Evolutionary conservation across 2,329 filamentous ascomycete genomes (phyloP), one percentile per base, ranked within the genome.

Genomic region (Uncinocarpus reesii): DNA sequence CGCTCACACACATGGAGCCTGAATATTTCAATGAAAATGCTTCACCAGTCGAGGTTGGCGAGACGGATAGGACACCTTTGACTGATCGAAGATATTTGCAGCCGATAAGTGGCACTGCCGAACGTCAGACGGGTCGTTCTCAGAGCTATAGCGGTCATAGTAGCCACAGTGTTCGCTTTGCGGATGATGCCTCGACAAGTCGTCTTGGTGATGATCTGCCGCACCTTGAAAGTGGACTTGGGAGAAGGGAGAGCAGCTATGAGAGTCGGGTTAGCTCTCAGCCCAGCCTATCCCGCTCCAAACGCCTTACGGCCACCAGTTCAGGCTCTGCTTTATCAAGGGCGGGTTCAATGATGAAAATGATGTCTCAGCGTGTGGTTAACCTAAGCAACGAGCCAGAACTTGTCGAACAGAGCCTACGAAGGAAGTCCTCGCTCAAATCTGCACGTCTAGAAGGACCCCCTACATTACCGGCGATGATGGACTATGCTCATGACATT

Each of bases 291-390:
- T 43, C 32, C 23, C 42, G 32, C 23, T 64, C 67, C 45, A 70
- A 75, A 37, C 83, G 83, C 36, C 71, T 81, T 32, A 80, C 82
- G 1, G 72, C 78, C 1, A 81, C 81, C 15, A 74, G 77, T 7
- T 75, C 78, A 8, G 77, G 77, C 16, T 68, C 66, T 21, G 82
- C 84, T 15, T 65, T 89, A 45, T 78, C 76, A 20, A 75, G 80
- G 56, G 84, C 84, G 52, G 79, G 84, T 37, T 86, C 84, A 7
- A 86, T 88, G 57, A 79, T 89, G 66, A 78, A 84, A 54, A 80
- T 80, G 56, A 94, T 98, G 80, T 96, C 93, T 26, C 89, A 95
- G 69, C 86, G 92, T 71, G 89, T 98, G 48, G 92, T 98, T 60
- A 96, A 96, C 61, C 78, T 98, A 58, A 95, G 88, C 67, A 94